Evolutionary conservation across 768 basidiomycete genomes (phyloP).

Genomic region (Paxillus ammoniavirescens): DNA sequence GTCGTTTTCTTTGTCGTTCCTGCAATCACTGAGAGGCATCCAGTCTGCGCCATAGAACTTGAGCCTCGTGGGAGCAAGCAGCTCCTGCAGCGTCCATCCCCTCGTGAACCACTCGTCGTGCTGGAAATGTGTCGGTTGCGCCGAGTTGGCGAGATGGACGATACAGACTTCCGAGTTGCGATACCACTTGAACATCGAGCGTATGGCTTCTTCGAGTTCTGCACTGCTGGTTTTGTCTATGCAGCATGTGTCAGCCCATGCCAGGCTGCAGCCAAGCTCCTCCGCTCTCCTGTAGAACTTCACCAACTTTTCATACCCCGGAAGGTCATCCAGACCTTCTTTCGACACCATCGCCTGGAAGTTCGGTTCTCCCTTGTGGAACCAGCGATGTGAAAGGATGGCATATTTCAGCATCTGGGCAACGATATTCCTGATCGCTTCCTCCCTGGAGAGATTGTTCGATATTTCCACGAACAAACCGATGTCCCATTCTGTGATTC

Average conservation of each 20-base stretch:
- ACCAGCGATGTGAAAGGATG: slow-evolving; percentile 17
- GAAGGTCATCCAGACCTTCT: not conserved
- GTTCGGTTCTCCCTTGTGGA: slow-evolving; percentile 9
- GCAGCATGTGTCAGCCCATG: slow-evolving; percentile 27
- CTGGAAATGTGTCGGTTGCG: slow-evolving; percentile 1
- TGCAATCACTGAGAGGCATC: slow-evolving; percentile 6
- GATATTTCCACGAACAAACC: not conserved
- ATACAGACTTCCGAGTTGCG: slow-evolving; percentile 23
- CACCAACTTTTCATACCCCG: slow-evolving; percentile 14
- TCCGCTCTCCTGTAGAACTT: slow-evolving; percentile 13
- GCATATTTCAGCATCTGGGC: slow-evolving; percentile 11
- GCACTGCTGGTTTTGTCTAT: slow-evolving; percentile 29
- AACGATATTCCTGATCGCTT: slow-evolving; percentile 5
- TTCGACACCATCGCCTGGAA: slow-evolving; percentile 8
- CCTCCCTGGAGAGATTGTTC: slow-evolving; percentile 5
- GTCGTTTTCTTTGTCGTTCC: slow-evolving; percentile 21
- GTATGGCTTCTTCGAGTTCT: slow-evolving; percentile 30
- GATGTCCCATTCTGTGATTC: slow-evolving; percentile 7
- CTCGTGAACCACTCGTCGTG: slow-evolving; percentile 23
- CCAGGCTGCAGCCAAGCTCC: slow-evolving; percentile 14
- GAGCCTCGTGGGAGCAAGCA: slow-evolving; percentile 19
- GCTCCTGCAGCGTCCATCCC: slow-evolving; percentile 20
- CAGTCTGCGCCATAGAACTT: slow-evolving; percentile 21
- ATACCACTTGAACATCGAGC: slow-evolving; percentile 26
- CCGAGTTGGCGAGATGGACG: slow-evolving; percentile 13